Conservation (phyloP, 192 early-diverging fungal genomes). For the Globomyces pollinis-pini region DNA sequence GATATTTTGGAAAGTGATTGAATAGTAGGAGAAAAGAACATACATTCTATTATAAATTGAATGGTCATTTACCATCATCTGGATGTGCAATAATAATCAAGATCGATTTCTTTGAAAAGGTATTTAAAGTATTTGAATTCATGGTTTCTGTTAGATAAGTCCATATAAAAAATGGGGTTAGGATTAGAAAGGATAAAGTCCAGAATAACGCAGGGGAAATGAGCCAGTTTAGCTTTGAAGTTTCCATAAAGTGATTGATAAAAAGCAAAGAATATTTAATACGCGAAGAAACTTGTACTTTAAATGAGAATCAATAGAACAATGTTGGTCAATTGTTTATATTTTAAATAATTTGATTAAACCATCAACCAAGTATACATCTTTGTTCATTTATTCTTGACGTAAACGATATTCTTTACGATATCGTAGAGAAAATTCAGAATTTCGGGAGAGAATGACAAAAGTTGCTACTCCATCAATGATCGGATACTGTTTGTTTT, state of each 20-base stretch:
- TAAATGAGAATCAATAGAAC: neutral
- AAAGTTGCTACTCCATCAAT: conserved; percentile 80
- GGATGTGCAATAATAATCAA: conserved; percentile 83
- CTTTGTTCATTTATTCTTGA: neutral
- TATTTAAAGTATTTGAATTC: neutral
- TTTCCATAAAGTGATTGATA: too few species aligned
- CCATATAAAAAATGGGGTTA: conserved; percentile 5
- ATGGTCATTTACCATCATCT: too few species aligned
- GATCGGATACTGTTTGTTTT: conserved; percentile 59
- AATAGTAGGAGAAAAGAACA: conserved; percentile 90
- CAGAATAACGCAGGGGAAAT: neutral
- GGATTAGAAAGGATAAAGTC: too few species aligned
- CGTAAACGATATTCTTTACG: conserved; percentile 41
- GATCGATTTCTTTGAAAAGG: conserved; percentile 26
- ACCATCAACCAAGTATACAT: neutral
- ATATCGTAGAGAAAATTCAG: conserved; percentile 57
- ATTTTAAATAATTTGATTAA: too few species aligned
- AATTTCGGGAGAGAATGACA: conserved; percentile 69
- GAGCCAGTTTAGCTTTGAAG: too few species aligned
- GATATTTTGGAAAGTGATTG: conserved; percentile 38
- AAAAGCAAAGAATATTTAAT: too few species aligned
- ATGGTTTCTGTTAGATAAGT: neutral
- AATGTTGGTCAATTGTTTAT: neutral
- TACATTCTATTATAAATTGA: too few species aligned
- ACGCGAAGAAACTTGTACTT: too few species aligned